Percentiles rank a stretch among this genome's conserved stretches.
Conservation (phyloP, 2,329 filamentous ascomycete species). For the Botryotinia narcissicola region DNA sequence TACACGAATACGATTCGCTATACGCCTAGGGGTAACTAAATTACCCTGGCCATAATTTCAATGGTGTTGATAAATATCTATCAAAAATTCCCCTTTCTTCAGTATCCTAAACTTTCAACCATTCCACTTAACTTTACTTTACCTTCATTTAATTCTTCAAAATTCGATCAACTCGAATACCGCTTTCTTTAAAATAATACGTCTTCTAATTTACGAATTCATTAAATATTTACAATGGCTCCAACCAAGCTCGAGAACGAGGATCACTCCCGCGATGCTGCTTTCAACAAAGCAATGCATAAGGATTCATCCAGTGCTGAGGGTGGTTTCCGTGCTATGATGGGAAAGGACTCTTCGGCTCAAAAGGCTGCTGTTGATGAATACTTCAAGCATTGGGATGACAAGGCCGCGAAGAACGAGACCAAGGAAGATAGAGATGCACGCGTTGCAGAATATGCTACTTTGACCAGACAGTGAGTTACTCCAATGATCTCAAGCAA, state of each 20-base stretch:
- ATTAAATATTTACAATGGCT: constrained; percentile 17
- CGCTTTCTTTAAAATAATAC: constrained; percentile 7
- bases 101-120: background rate
- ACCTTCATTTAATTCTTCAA: constrained; percentile 10
- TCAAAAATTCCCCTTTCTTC: constrained; percentile 18
- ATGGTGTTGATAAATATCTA: constrained; percentile 11
- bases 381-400: constrained; percentile 97
- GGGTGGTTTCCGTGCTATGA: constrained; percentile 78
- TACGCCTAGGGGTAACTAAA: too few species aligned
- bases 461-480: constrained; percentile 83
- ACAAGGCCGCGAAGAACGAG: constrained; percentile 74
- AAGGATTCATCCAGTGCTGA: constrained; percentile 62
- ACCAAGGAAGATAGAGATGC: constrained; percentile 76
- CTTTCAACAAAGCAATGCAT: constrained; percentile 86
- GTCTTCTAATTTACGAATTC: constrained; percentile 15
- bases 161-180: constrained; percentile 24
- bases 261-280: constrained; percentile 80
- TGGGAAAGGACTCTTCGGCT: constrained; percentile 74
- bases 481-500: background rate
- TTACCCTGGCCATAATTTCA: constrained; percentile 16
- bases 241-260: constrained; percentile 47
- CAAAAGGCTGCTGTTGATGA: constrained; percentile 82
- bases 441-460: constrained; percentile 69
- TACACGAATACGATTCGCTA: too few species aligned
- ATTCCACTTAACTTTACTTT: background rate